A percentile compares a stretch with the other conserved stretches of the same genome.
phyloP scores from a whole-genome alignment of 139 green algal genomes.

The Micromonas commoda region DNA sequence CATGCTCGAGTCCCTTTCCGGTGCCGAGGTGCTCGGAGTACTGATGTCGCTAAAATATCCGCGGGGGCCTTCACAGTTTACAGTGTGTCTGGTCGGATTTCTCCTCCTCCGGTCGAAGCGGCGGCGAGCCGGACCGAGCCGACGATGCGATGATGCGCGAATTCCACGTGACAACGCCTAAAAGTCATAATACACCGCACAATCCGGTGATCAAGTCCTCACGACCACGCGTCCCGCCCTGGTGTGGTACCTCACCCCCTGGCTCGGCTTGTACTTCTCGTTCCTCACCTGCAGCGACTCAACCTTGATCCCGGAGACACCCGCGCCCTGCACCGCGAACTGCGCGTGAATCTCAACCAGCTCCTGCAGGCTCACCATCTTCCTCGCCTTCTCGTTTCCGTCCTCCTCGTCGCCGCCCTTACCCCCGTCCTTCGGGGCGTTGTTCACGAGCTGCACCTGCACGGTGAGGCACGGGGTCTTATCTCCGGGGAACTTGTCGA shows the following conservation, averaged over 20 bases:
- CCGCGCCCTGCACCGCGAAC: background rate
- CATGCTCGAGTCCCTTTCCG: no score
- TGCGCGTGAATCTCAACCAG: background rate
- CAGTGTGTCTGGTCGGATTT: no score
- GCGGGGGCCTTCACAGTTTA: no score
- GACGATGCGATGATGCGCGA: background rate
- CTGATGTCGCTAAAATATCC: no score
- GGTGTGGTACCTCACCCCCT: slow-evolving; percentile 21
- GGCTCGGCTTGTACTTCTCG: slow-evolving; percentile 26
- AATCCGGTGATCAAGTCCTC: background rate
- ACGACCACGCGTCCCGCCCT: slow-evolving; percentile 2
- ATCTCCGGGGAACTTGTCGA: slow-evolving; percentile 16
- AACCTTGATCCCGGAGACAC: slow-evolving; percentile 7
- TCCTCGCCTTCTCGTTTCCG: background rate
- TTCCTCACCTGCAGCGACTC: slow-evolving; percentile 13
- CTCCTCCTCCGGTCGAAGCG: no score
- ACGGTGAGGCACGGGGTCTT: slow-evolving; percentile 23
- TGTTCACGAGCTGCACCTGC: background rate
- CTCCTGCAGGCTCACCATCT: slow-evolving; percentile 4
- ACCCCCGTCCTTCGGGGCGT: background rate
- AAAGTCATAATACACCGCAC: no score
- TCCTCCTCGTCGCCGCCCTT: background rate
- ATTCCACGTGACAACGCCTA: background rate
- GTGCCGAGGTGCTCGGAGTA: no score
- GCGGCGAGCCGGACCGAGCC: no score